Percentiles rank a stretch among this genome's conserved stretches.
These are phyloP conservation scores for Septoria linicola DNA, from an alignment of 2,329 filamentous ascomycete species.

Conservation along the genomic window DNA sequence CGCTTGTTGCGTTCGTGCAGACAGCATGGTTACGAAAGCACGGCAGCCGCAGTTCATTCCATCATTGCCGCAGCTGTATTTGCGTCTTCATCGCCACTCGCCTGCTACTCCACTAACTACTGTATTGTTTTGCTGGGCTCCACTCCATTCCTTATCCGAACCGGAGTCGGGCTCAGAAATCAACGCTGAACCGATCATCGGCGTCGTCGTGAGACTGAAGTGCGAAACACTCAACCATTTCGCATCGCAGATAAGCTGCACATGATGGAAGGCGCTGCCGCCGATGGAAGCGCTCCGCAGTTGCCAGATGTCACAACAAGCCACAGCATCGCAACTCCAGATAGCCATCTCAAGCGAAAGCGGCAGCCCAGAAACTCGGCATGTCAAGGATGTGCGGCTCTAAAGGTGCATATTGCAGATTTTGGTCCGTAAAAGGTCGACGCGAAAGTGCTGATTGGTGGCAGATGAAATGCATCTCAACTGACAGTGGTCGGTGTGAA, in stretches of 20 bases:
- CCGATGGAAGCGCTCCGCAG: background rate
- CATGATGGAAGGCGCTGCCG: too few species aligned
- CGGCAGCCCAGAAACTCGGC: conserved; percentile 33
- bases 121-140: background rate
- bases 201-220: background rate
- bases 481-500: conserved; percentile 25
- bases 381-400: conserved; percentile 30
- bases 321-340: conserved; percentile 14
- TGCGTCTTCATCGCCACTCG: background rate
- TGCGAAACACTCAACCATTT: too few species aligned
- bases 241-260: too few species aligned
- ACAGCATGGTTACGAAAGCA: background rate
- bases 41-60: too few species aligned
- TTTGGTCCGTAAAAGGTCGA: too few species aligned
- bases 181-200: background rate
- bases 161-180: background rate
- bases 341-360: conserved; percentile 27
- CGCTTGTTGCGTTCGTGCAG: too few species aligned
- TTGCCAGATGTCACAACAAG: conserved; percentile 2
- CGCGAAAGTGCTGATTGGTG: background rate
- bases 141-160: background rate
- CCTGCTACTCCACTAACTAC: too few species aligned
- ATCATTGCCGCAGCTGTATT: too few species aligned
- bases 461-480: conserved; percentile 23
- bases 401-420: conserved; percentile 32